phyloP scores from a whole-genome alignment of 805 yeast genomes.

The Kazachstania taianensis region DNA sequence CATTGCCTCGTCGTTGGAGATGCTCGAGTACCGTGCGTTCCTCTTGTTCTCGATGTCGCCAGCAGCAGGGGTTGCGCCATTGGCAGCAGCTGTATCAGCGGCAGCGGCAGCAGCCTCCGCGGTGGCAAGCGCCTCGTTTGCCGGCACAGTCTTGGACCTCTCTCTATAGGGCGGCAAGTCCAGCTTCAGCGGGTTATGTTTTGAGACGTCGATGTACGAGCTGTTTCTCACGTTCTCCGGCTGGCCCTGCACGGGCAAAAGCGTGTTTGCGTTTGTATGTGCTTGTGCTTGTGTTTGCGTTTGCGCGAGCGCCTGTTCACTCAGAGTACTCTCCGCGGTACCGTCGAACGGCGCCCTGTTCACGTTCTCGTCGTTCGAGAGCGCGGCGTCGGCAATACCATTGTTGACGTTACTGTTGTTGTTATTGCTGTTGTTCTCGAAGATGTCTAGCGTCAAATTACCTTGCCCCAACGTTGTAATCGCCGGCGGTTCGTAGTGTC shows the following conservation, averaged over 20 bases:
- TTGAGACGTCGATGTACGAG: constrained; percentile 9
- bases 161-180: constrained; percentile 8
- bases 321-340: neutral
- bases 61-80: neutral
- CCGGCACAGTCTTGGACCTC: constrained; percentile 20
- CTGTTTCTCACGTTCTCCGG: constrained; percentile 11
- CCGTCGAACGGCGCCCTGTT: too few species aligned
- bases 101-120: neutral
- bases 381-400: neutral
- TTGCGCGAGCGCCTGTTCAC: neutral
- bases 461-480: constrained; percentile 48
- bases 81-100: neutral
- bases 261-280: too few species aligned
- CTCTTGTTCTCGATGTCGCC: constrained; percentile 6
- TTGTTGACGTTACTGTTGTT: constrained; percentile 3
- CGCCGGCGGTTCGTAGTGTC: constrained; percentile 34
- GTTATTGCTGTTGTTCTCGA: constrained; percentile 9
- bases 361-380: too few species aligned
- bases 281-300: neutral
- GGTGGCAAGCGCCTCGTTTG: constrained; percentile 1
- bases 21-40: constrained; percentile 9
- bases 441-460: constrained; percentile 35
- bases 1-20: constrained; percentile 10
- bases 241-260: too few species aligned
- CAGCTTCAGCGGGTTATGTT: constrained; percentile 5